Evolutionary conservation across 2,329 filamentous ascomycete species (phyloP).

Genomic region (Tolypocladium sp.): DNA sequence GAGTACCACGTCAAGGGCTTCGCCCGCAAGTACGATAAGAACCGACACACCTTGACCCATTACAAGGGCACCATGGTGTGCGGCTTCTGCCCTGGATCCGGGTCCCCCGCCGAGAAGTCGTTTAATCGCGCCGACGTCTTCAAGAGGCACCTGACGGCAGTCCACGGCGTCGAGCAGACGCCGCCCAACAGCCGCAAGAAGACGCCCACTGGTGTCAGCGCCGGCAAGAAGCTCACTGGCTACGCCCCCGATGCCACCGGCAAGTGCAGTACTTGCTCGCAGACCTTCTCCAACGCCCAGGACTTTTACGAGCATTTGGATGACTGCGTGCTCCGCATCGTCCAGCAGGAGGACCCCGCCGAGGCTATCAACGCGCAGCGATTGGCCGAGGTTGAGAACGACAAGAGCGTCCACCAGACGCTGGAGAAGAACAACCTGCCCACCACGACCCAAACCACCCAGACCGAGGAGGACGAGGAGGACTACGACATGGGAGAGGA

Average conservation of each 20-base stretch:
- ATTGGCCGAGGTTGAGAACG: slow-evolving; percentile 56
- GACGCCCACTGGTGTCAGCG: slow-evolving; percentile 27
- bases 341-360: slow-evolving; percentile 61
- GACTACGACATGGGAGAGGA: slow-evolving; percentile 45
- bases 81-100: slow-evolving; percentile 84
- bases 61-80: slow-evolving; percentile 98
- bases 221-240: slow-evolving; percentile 56
- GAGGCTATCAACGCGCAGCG: slow-evolving; percentile 61
- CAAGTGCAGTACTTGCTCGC: slow-evolving; percentile 90
- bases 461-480: slow-evolving; percentile 43
- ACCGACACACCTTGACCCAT: slow-evolving; percentile 85
- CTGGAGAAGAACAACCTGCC: slow-evolving; percentile 55
- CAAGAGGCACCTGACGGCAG: slow-evolving; percentile 84
- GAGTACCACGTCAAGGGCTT: slow-evolving; percentile 91
- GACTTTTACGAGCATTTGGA: slow-evolving; percentile 98
- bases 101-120: slow-evolving; percentile 83
- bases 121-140: slow-evolving; percentile 95
- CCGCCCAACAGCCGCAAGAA: slow-evolving; percentile 86
- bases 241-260: slow-evolving; percentile 75
- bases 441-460: slow-evolving; percentile 27
- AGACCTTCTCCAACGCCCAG: slow-evolving; percentile 85
- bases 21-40: slow-evolving; percentile 93
- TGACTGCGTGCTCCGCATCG: slow-evolving; percentile 62
- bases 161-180: slow-evolving; percentile 88
- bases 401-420: slow-evolving; percentile 51